Conservation (phyloP, 192 early-diverging fungal species). For the Phycomyces blakesleeanus region DNA sequence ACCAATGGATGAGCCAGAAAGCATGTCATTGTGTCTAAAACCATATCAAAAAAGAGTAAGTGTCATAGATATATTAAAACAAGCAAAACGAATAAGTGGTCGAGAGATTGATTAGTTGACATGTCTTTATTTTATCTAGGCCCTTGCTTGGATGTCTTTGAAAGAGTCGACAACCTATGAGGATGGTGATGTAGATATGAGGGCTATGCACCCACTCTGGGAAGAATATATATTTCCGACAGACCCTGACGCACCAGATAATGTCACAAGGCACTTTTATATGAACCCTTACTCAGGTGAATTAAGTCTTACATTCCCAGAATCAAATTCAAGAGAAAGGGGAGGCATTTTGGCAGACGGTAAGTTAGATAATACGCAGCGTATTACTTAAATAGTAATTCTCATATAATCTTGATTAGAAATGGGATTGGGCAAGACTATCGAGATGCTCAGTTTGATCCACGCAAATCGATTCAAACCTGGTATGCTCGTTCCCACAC, state of each 20-base stretch:
- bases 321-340: conserved; percentile 38
- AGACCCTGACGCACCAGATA: conserved; percentile 25
- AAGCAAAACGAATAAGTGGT: too few relatives aligned
- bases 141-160: conserved; percentile 49
- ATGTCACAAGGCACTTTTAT: conserved; percentile 33
- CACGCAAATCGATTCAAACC: conserved; percentile 37
- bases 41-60: conserved; percentile 45
- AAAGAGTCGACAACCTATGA: conserved; percentile 32
- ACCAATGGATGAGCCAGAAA: conserved; percentile 42
- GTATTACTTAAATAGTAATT: neutral
- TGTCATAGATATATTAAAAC: neutral
- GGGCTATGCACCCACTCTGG: conserved; percentile 53
- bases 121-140: conserved; percentile 12
- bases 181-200: conserved; percentile 11
- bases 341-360: conserved; percentile 58
- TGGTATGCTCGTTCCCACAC: conserved; percentile 15
- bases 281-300: conserved; percentile 46
- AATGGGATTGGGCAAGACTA: conserved; percentile 60
- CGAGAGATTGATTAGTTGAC: too few relatives aligned
- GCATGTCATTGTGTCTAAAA: conserved; percentile 40
- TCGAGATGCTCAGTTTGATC: conserved; percentile 54
- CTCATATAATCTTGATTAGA: conserved; percentile 9
- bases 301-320: conserved; percentile 44
- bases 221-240: conserved; percentile 46
- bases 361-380: conserved; percentile 3